Conservation (phyloP, 495 filamentous ascomycete genomes). For the Cairneyella variabilis region DNA sequence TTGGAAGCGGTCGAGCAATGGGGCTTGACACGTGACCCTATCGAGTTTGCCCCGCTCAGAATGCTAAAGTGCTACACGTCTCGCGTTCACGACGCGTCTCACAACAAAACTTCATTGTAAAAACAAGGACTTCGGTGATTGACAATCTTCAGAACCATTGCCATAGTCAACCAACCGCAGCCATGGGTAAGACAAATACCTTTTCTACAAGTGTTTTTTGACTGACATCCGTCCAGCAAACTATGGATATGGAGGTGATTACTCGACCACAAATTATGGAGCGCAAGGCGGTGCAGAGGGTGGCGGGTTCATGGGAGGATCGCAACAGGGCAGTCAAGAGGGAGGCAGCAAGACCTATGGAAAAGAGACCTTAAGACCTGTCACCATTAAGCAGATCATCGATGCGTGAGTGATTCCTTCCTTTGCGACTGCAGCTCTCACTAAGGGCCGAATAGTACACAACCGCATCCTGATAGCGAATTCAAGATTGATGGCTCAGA, state of each 20-base stretch:
- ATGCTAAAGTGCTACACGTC: too few relatives aligned
- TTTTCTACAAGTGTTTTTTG: neutral
- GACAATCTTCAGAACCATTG: too few relatives aligned
- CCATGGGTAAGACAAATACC: constrained; percentile 16
- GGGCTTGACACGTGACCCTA: too few relatives aligned
- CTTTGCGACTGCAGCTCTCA: neutral
- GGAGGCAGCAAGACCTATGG: constrained; percentile 35
- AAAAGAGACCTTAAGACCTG: constrained; percentile 76
- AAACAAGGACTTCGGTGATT: too few relatives aligned
- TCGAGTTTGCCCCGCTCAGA: too few relatives aligned
- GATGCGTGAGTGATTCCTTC: constrained; percentile 48
- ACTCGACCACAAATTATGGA: constrained; percentile 23
- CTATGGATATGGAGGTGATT: constrained; percentile 23
- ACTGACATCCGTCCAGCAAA: constrained; percentile 12
- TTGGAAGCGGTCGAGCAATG: too few relatives aligned
- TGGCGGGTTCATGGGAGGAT: constrained; percentile 56
- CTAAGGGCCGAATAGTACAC: constrained; percentile 31
- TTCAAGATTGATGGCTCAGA: constrained; percentile 76
- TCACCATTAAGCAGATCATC: constrained; percentile 91
- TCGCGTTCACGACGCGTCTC: too few relatives aligned
- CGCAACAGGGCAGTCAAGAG: constrained; percentile 47
- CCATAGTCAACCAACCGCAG: constrained; percentile 2
- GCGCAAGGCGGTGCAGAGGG: constrained; percentile 54
- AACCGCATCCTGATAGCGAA: constrained; percentile 66
- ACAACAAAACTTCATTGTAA: too few relatives aligned